Percentiles rank a stretch among this genome's conserved stretches.
phyloP scores from a whole-genome alignment of 1,284 basidiomycete genomes.

The Puccinia horiana region DNA sequence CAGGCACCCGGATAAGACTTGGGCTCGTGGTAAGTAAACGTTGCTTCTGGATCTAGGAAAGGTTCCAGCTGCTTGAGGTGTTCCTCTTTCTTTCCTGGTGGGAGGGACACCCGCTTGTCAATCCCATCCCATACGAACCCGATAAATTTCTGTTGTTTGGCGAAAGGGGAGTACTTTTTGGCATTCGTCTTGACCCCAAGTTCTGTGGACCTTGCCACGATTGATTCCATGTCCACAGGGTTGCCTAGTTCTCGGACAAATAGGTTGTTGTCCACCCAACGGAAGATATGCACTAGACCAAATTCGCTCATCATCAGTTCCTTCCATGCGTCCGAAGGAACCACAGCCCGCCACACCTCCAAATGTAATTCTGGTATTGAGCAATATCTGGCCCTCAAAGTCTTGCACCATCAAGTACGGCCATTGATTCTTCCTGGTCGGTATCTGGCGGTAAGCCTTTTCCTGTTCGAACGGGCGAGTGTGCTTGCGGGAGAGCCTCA shows the following conservation, averaged over 20 bases:
- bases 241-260: background rate
- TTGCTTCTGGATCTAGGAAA: background rate
- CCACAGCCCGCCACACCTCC: background rate
- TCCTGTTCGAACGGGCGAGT: background rate
- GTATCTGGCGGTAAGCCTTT: background rate
- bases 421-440: background rate
- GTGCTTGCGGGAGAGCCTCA: background rate
- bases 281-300: background rate
- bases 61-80: background rate
- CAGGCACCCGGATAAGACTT: too few species aligned
- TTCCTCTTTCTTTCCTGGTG: background rate
- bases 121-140: conserved; percentile 21
- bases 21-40: too few species aligned
- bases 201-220: background rate
- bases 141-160: background rate
- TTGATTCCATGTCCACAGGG: background rate
- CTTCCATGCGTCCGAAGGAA: background rate
- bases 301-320: conserved; percentile 11
- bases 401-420: background rate
- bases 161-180: background rate
- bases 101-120: background rate
- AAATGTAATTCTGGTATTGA: conserved; percentile 6
- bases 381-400: background rate
- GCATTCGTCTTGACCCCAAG: background rate
- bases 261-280: conserved; percentile 9